These are phyloP conservation scores for Gracilaria vermiculophylla DNA, from an alignment of 23 red algal genomes.

Conservation along the genomic window DNA sequence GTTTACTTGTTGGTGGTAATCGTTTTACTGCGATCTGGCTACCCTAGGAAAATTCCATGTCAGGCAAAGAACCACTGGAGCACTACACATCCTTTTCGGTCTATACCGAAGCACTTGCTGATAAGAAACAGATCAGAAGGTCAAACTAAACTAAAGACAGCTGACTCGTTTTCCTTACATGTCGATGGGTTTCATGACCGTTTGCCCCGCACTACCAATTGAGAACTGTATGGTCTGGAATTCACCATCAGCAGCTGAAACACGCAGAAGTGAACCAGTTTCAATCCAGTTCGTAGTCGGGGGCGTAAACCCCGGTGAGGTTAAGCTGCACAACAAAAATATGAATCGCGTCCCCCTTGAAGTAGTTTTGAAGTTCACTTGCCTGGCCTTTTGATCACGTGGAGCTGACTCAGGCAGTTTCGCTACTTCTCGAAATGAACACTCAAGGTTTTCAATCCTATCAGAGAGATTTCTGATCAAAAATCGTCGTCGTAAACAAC, in stretches of 20 bases:
- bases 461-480: slow-evolving; percentile 8
- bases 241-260: neutral
- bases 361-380: slow-evolving; percentile 17
- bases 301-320: neutral
- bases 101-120: too few relatives aligned
- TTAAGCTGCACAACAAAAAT: slow-evolving; percentile 30
- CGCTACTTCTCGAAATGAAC: slow-evolving; percentile 39
- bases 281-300: slow-evolving; percentile 23
- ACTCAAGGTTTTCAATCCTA: slow-evolving; percentile 6
- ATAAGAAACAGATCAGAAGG: neutral
- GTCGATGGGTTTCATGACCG: slow-evolving; percentile 1
- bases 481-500: neutral
- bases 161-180: neutral
- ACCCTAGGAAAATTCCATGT: neutral
- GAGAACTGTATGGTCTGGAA: slow-evolving; percentile 4
- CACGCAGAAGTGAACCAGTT: neutral
- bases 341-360: slow-evolving; percentile 34
- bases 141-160: neutral
- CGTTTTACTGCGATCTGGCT: neutral
- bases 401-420: slow-evolving; percentile 18
- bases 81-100: too few relatives aligned
- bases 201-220: neutral
- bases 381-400: slow-evolving; percentile 6
- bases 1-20: neutral
- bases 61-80: too few relatives aligned